Evolutionary conservation across 2,329 filamentous ascomycete genomes (phyloP), one percentile per base, ranked within the genome.

Genomic region (Penicillium sp.): DNA sequence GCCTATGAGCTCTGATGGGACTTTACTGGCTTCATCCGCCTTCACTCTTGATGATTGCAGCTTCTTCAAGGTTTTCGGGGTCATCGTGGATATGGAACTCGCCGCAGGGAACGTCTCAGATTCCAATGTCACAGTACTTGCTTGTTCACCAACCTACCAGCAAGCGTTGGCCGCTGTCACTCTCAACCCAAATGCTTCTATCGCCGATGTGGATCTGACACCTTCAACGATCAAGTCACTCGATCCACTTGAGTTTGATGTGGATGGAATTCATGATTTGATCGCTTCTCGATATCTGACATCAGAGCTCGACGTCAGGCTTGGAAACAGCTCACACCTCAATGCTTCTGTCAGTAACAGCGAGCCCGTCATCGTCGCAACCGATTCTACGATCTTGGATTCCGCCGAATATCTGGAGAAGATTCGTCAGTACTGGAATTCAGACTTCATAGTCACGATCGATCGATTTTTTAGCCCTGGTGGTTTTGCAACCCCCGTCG

Each of bases 401-500:
- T 30, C 33, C 22, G 19, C 19, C 2, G 10, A 54, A 1, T 65
- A 61, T 10, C 19, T 61, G 19, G 8, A 40, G n/a, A 26, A 56
- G 4, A 54, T 67, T 13, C 24, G 30, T 12, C 13, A 17, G 1
- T 49, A 59, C 30, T 67, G 65, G 65, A 67, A 67, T 45, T 37
- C 19, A 1, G 47, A 60, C 10, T 67, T 67, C 33, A 26, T 61
- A 53, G 28, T 56, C 35, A 28, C 56, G 9, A 63, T 67, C 47
- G 57, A 61, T 35, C 49, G 59, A 22, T 61, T 67, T 17, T 67
- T 67, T 42, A 58, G 62, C 30, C 62, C 56, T 2, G 53, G 56
- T 24, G 30, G 53, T 1, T 4, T 19, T 24, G 57, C 64, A 2
- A 56, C 24, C 2, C 35, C 24, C 4, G 50, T 61, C 13, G 28